Conservation (phyloP, 148 eudicot species). For the Vaccinium darrowii region DNA sequence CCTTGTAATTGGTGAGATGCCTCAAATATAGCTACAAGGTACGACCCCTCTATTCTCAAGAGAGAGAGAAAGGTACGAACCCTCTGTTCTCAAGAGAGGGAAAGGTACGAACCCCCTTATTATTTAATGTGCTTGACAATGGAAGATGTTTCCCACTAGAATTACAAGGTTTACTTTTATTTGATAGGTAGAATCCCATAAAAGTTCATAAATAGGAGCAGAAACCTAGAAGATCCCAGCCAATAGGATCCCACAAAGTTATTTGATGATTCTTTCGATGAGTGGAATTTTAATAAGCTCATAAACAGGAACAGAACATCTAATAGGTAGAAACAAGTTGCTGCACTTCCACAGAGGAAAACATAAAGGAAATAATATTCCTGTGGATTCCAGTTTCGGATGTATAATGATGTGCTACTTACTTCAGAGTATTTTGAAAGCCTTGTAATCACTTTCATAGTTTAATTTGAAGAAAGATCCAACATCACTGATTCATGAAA, state of each 20-base stretch:
- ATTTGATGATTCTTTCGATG: background rate
- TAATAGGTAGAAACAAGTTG: background rate
- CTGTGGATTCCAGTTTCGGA: background rate
- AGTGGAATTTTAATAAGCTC: background rate
- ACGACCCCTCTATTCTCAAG: too few relatives aligned
- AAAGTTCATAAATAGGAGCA: slow-evolving; percentile 1
- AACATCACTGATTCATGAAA: slow-evolving; percentile 1
- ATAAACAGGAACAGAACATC: slow-evolving; percentile 12
- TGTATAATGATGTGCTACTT: background rate
- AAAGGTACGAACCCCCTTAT: background rate
- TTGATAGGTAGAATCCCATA: background rate
- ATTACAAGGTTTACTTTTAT: background rate
- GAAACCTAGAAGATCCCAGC: background rate
- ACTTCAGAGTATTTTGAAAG: background rate
- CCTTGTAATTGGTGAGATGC: background rate
- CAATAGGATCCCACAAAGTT: background rate
- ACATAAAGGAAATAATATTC: background rate
- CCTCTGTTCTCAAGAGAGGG: too few relatives aligned
- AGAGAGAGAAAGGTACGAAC: too few relatives aligned
- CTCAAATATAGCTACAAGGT: background rate
- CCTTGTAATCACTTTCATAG: background rate
- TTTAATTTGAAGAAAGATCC: background rate
- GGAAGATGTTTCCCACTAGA: background rate
- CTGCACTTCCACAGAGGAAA: background rate
- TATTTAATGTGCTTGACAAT: background rate